Base-by-base conservation (phyloP, 1,284 basidiomycete genomes). In the Sanghuangporus sanghuang region DNA sequence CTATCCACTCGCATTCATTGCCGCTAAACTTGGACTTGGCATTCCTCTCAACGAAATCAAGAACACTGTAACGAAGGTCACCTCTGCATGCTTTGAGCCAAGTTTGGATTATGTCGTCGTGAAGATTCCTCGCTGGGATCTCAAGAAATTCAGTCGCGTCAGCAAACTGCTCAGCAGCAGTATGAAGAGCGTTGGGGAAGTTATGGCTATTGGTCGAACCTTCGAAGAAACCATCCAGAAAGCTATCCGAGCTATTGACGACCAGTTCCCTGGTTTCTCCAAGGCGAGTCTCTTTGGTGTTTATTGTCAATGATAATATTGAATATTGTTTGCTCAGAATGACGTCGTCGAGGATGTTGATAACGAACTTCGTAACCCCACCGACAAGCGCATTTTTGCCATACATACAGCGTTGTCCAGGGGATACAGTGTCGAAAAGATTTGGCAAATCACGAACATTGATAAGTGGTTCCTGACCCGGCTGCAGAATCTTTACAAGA, bases 151-250 rank as follows among this genome's bases (percentile, higher is more conserved):
- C 79, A 93, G 75, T 71, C 86, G 95, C 52, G 95, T 98, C 69
- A 95, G 92, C 73, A 86, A 87, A 63, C 81, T 92, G 54, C 79
- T 98, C 58, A 93, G 92, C 74, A 93, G 90, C 69, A 93, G 92
- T 75, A 98, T 99, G 96, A 99, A 99, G 86, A 95, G 92, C 72
- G 97, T 99, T 6, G 96, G 96, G 63, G 96, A 99, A 77, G 96
- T 99, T 63, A 99, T 99, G 97, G 93, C 92, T 68, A 98, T 99
- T 69, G 97, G 96, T 27, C 84, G 96, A 69, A 97, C 95, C 11
- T 99, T 99, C 71, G 96, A 98, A 76, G 96, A 99, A 80, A 96
- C 94, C 0, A 91, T 98, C 67, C 96, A 99, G 76, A 98, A 98
- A 79, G 96, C 96, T 1, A 98, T 99, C 68, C 83, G 96, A 46